Evolutionary conservation across 495 filamentous ascomycete genomes (phyloP).

Genomic region (Platismatia glauca): DNA sequence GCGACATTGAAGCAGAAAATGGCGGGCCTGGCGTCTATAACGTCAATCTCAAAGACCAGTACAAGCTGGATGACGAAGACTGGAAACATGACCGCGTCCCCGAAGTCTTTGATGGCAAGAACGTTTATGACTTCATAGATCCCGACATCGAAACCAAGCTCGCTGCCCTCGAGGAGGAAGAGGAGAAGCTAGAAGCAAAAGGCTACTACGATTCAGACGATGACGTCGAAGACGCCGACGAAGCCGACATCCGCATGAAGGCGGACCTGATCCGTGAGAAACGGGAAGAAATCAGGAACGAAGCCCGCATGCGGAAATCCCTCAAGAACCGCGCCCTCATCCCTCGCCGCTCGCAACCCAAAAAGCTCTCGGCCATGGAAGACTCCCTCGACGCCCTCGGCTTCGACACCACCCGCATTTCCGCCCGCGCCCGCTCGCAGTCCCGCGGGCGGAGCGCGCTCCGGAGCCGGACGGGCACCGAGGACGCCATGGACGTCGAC

Average conservation of each 20-base stretch:
- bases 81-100: conserved; percentile 97
- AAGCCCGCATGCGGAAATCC: conserved; percentile 81
- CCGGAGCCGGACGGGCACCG: conserved; percentile 36
- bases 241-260: conserved; percentile 79
- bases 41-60: conserved; percentile 79
- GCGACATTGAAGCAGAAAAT: conserved; percentile 85
- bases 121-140: conserved; percentile 94
- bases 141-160: conserved; percentile 92
- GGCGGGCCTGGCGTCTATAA: conserved; percentile 94
- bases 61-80: conserved; percentile 70
- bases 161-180: conserved; percentile 83
- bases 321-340: conserved; percentile 94
- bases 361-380: conserved; percentile 78
- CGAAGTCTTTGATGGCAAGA: conserved; percentile 86
- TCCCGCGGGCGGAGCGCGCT: conserved; percentile 57
- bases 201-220: conserved; percentile 69
- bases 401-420: conserved; percentile 67
- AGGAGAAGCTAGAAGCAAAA: conserved; percentile 77
- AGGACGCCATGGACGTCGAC: conserved; percentile 84
- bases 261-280: conserved; percentile 94
- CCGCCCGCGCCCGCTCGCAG: conserved; percentile 59
- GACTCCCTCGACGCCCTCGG: conserved; percentile 73
- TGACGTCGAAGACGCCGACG: conserved; percentile 68
- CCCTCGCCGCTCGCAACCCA: conserved; percentile 61
- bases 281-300: conserved; percentile 76